Base-by-base conservation (phyloP, 225 moss, liverwort and hornwort species). In the Bryoerythrophyllum caledonicum region DNA sequence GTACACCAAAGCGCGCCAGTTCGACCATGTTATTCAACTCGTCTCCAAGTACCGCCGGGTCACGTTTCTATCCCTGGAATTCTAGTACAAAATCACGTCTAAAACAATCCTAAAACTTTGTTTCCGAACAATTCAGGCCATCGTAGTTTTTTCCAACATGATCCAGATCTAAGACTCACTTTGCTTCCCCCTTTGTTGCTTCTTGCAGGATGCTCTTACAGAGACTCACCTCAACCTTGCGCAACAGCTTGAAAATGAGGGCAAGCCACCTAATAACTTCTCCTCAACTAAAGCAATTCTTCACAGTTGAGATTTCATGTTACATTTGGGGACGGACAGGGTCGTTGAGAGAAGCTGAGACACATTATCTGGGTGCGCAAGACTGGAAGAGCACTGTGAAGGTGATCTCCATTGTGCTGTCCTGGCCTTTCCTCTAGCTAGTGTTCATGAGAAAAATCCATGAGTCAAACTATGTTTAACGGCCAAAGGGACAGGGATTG, bases 371-470 rank as follows among this genome's bases (percentile, higher is more conserved):
- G 38, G 89, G 84, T 35, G 97, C 90, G 10, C 87, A 94, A 76
- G 93, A 97, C 62, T 97, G 94, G 94, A 90, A 85, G 79, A 93
- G 90, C 70, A 64, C 77, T 73, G 90, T 97, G 12, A 93, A 90
- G 91, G 97, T 97, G 52, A 60, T 53, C 49, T 48, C 7, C 37
- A 43, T 25, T 27, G 17, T 72, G 26, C 51, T 40, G 32, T 67
- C 71, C 16, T 70, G 12, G 41, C 17, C 7, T 8, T 16, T 46
- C 46, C 16, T 15, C 46, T 46, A 46, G 46, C 38, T 38, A 38
- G 38, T 8, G 9, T 8, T 10, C 38, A 38, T 38, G 38, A 38
- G 9, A 38, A 38, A 2, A 9, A 10, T 38, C 1, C 38, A 38
- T 38, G 0, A 38, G 9, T 38, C 10, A 38, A 8, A 38, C 9